These are phyloP conservation scores for Cyclanthera cordifolia DNA, from an alignment of 306 rosid genomes.

Conservation along the genomic window DNA sequence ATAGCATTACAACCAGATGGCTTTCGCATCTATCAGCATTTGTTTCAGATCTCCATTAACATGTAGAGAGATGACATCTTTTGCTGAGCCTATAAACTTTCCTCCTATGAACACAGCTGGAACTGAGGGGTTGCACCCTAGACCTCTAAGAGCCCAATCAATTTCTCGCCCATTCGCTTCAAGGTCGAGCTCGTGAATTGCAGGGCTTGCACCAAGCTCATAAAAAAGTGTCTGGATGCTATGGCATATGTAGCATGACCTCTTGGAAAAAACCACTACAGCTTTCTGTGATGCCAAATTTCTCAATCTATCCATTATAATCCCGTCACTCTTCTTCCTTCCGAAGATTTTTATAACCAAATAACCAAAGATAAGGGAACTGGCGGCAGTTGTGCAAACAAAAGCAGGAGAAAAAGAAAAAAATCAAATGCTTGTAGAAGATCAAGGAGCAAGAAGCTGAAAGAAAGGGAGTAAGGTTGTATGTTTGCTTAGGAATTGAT, in stretches of 20 bases:
- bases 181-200: constrained; percentile 75
- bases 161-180: constrained; percentile 66
- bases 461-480: constrained; percentile 9
- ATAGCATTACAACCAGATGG: constrained; percentile 72
- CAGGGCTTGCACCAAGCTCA: constrained; percentile 95
- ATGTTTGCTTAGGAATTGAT: constrained; percentile 21
- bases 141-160: constrained; percentile 62
- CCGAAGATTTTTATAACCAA: not conserved
- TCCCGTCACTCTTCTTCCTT: not conserved
- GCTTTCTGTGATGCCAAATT: constrained; percentile 90
- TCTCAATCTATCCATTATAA: constrained; percentile 61
- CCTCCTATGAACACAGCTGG: constrained; percentile 97
- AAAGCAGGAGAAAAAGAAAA: not conserved
- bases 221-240: constrained; percentile 79
- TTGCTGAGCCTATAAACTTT: constrained; percentile 70
- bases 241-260: constrained; percentile 92
- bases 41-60: constrained; percentile 87
- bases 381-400: not conserved
- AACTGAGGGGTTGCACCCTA: constrained; percentile 81
- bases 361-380: not conserved
- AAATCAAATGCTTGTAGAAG: constrained; percentile 1
- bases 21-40: constrained; percentile 82
- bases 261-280: constrained; percentile 87
- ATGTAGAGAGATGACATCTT: constrained; percentile 82
- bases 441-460: not conserved